Conservation (phyloP, 495 filamentous ascomycete species). For the Choiromyces venosus region DNA sequence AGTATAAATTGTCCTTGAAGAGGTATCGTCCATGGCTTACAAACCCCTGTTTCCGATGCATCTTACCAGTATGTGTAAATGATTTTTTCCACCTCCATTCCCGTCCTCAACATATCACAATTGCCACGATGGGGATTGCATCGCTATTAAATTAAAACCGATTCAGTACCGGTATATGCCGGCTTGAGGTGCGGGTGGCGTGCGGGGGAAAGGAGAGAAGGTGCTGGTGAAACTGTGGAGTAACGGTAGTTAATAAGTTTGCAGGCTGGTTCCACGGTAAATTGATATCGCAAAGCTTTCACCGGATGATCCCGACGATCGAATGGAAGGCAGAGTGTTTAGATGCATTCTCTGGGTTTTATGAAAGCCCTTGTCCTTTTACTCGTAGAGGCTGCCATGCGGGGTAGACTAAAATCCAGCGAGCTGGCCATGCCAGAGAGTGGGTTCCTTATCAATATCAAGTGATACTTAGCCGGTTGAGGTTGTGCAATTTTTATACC, state of each 20-base stretch:
- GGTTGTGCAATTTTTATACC: background rate
- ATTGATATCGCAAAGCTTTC: conserved; percentile 12
- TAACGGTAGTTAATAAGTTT: background rate
- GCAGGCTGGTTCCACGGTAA: background rate
- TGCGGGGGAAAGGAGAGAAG: background rate
- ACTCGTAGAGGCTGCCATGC: too few species aligned
- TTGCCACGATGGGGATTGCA: background rate
- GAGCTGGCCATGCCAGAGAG: background rate
- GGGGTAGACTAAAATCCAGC: background rate
- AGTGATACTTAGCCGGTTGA: background rate
- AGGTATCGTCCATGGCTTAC: too few species aligned
- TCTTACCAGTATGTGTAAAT: too few species aligned
- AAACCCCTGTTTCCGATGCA: too few species aligned
- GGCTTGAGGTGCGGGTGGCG: background rate
- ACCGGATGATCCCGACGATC: conserved; percentile 18
- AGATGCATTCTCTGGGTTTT: too few species aligned
- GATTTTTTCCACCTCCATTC: background rate
- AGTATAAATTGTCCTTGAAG: too few species aligned
- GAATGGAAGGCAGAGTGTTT: too few species aligned
- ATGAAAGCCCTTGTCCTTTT: too few species aligned
- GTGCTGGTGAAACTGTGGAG: background rate
- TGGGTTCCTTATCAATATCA: background rate
- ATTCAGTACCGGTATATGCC: background rate
- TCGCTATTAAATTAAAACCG: background rate
- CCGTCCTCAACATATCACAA: background rate